These are phyloP conservation scores for Chalaropsis thielavioides DNA, from an alignment of 2,329 filamentous ascomycete species.

Conservation along the genomic window DNA sequence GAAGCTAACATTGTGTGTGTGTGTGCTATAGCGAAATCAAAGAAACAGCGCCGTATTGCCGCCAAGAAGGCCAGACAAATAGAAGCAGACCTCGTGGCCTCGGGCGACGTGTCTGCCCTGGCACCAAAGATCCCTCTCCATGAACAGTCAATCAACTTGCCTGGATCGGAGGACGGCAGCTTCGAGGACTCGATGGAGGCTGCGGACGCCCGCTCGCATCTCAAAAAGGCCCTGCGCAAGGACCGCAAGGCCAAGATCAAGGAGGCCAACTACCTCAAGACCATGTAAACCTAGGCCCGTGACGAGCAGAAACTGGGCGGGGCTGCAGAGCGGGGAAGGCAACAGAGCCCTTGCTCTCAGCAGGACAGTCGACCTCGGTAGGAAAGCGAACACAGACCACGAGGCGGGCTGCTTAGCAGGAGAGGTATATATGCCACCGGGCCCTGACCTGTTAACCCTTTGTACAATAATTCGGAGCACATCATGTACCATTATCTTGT, in stretches of 20 bases:
- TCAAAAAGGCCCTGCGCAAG: slow-evolving; percentile 57
- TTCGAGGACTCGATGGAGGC: slow-evolving; percentile 34
- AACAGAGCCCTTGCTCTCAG: background rate
- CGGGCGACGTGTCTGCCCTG: slow-evolving; percentile 51
- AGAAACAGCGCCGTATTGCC: slow-evolving; percentile 61
- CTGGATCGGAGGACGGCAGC: slow-evolving; percentile 32
- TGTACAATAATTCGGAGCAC: slow-evolving; percentile 15
- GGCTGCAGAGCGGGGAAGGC: background rate
- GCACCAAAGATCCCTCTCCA: slow-evolving; percentile 58
- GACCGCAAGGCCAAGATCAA: slow-evolving; percentile 66
- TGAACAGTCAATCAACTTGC: slow-evolving; percentile 65
- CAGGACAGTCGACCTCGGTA: background rate
- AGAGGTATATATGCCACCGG: background rate
- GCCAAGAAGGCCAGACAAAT: slow-evolving; percentile 45
- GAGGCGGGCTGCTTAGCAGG: background rate
- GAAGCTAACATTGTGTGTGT: background rate
- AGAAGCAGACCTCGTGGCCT: slow-evolving; percentile 46
- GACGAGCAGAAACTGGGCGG: background rate
- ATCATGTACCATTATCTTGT: slow-evolving; percentile 11
- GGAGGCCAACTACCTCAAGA: slow-evolving; percentile 74
- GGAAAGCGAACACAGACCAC: background rate
- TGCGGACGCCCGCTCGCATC: slow-evolving; percentile 40
- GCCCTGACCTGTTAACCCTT: background rate
- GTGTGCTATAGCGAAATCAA: slow-evolving; percentile 54
- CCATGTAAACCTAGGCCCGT: slow-evolving; percentile 40